Percentiles rank a stretch among this genome's conserved stretches.
Evolutionary conservation across 306 rosid genomes (phyloP).

Genomic region (Cucurbita pepo): DNA sequence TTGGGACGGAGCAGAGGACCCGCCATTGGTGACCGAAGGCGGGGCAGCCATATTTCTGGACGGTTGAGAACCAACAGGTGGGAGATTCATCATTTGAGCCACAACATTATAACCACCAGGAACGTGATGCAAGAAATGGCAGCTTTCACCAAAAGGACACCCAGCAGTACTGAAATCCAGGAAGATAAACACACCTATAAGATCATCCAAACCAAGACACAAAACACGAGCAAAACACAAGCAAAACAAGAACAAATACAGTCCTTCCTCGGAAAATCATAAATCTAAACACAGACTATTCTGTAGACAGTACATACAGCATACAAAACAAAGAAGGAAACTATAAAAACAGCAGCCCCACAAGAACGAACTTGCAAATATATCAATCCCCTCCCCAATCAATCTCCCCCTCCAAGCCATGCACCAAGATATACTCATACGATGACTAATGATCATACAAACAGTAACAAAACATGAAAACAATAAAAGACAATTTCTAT

Average conservation of each 20-base stretch:
- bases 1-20: slow-evolving; percentile 29
- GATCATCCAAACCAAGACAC: neutral
- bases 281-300: neutral
- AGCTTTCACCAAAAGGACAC: slow-evolving; percentile 90
- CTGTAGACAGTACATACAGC: neutral
- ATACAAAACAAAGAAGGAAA: neutral
- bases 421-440: neutral
- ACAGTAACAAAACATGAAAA: neutral
- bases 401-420: neutral
- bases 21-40: slow-evolving; percentile 48
- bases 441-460: neutral
- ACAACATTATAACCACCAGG: slow-evolving; percentile 90
- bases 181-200: neutral
- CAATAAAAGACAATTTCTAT: neutral
- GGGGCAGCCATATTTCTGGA: slow-evolving; percentile 42
- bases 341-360: neutral
- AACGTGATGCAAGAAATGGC: slow-evolving; percentile 86
- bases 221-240: neutral
- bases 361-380: neutral
- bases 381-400: neutral
- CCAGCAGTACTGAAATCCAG: slow-evolving; percentile 63
- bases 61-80: slow-evolving; percentile 43
- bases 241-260: neutral
- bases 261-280: neutral
- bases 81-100: slow-evolving; percentile 81